Evolutionary conservation across 1,284 basidiomycete genomes (phyloP), one percentile per base, ranked within the genome.

Genomic region (Cryptococcus jaspeensis): DNA sequence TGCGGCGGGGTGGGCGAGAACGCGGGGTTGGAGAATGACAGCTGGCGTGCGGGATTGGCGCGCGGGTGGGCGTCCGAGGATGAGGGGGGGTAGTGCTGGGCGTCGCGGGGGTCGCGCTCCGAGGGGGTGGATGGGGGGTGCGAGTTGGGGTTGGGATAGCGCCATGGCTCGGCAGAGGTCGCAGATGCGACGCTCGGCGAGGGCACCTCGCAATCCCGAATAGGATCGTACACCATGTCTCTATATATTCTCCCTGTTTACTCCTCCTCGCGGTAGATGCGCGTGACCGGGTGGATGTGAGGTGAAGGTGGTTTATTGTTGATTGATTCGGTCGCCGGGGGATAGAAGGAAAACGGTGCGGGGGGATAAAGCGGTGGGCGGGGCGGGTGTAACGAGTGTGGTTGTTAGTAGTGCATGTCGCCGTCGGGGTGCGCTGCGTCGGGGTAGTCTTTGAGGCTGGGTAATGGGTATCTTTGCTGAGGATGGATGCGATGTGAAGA

Each of bases 151-250:
- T 36, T 25, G 13, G 38, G 41, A 36, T 53, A 32, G 13, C 38
- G 22, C 44, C 44, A 44, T n/a, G 40, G 50, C 43, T 58, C 56
- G 23, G 41, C 36, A 20, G 44, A 53, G 11, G 54, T 55, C 5
- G 58, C 52, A 2, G 71, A 67, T 11, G 28, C 28, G 28, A 32
- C 28, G 9, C 28, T 32, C 28, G 73, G 72, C 20, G 72, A 72
- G 18, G 73, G 73, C 3, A 73, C 57, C 40, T 75, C 73, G 53
- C 71, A 67, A 58, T 76, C 74, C 20, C 74, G 56, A 5, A 76
- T 65, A 7, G 74, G 74, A 53, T 76, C 74, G 62, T 76, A 76
- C 35, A 72, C 70, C 74, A 76, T 76, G 13, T n/a, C 12, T 32
- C 9, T 32, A 32, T 32, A 32, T 4, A 5, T 9, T 32, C 4